These are phyloP conservation scores for Colletotrichum horii DNA, from an alignment of 2,329 filamentous ascomycete species.

Conservation along the genomic window DNA sequence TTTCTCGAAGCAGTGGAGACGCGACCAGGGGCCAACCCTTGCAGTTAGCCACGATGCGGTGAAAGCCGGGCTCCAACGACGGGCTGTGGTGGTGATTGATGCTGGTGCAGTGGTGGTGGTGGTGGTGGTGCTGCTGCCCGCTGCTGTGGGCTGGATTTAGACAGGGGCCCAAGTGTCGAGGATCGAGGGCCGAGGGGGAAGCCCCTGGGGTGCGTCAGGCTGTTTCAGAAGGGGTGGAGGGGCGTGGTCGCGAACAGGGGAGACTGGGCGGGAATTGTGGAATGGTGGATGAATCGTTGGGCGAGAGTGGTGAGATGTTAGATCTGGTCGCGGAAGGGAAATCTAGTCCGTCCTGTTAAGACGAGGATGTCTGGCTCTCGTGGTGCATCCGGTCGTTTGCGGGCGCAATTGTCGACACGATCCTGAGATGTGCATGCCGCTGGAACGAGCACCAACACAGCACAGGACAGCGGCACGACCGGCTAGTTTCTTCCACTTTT, in stretches of 20 bases:
- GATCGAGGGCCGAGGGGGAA: constrained; percentile 22
- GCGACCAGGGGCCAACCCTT: constrained; percentile 5
- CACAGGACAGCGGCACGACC: not conserved
- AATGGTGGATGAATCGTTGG: not conserved
- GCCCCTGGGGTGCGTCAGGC: constrained; percentile 39
- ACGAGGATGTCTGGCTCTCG: not conserved
- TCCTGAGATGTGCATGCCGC: not conserved
- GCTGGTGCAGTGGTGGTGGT: not conserved
- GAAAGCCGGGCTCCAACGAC: constrained; percentile 8
- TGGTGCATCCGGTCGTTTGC: constrained; percentile 1
- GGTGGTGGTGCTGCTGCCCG: not conserved
- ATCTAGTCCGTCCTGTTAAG: constrained; percentile 11
- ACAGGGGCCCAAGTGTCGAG: constrained; percentile 28
- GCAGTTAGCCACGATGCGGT: constrained; percentile 10
- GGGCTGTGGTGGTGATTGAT: not conserved
- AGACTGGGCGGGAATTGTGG: not conserved
- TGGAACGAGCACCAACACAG: not conserved
- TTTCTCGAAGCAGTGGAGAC: constrained; percentile 26
- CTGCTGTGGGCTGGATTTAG: not conserved
- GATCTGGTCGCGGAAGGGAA: constrained; percentile 6
- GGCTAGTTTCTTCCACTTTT: not conserved
- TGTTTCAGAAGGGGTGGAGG: constrained; percentile 37
- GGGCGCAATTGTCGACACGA: not conserved
- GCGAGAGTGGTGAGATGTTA: not conserved
- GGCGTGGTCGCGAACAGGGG: constrained; percentile 18